phyloP scores from a whole-genome alignment of 768 basidiomycete species.

The Mrakia hoshinonis region DNA sequence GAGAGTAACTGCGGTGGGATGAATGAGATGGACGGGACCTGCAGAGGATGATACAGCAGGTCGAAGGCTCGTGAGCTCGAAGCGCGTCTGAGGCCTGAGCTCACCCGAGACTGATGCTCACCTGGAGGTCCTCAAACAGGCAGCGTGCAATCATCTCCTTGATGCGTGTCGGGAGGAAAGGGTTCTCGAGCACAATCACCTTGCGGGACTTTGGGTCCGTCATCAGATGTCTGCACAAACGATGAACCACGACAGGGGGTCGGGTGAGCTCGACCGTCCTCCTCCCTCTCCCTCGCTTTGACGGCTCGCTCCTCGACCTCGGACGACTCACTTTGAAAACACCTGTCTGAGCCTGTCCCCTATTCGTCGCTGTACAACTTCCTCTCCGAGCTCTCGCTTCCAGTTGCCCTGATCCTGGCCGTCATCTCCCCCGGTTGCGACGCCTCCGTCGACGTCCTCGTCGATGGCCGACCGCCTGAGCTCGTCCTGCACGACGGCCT shows the following conservation, averaged over 20 bases:
- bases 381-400: conserved; percentile 49
- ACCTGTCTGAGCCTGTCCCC: conserved; percentile 65
- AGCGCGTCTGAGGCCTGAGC: not conserved
- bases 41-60: not conserved
- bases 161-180: conserved; percentile 71
- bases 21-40: conserved; percentile 94
- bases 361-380: conserved; percentile 60
- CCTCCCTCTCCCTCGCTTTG: not conserved
- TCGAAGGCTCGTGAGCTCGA: not conserved
- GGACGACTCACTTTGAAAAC: conserved; percentile 51
- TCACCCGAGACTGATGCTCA: conserved; percentile 36
- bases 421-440: conserved; percentile 6
- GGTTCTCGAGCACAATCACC: conserved; percentile 84
- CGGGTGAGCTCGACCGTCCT: not conserved
- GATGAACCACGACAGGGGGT: not conserved
- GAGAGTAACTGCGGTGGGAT: conserved; percentile 78
- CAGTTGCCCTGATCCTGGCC: not conserved
- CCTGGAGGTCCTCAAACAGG: conserved; percentile 83
- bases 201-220: conserved; percentile 93
- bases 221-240: conserved; percentile 60
- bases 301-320: not conserved
- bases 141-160: conserved; percentile 80
- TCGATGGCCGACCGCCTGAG: conserved; percentile 35
- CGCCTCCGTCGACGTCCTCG: conserved; percentile 28
- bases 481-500: conserved; percentile 31